These are phyloP conservation scores for Rhodotorula sp. DNA, from an alignment of 1,284 basidiomycete species.

Conservation along the genomic window DNA sequence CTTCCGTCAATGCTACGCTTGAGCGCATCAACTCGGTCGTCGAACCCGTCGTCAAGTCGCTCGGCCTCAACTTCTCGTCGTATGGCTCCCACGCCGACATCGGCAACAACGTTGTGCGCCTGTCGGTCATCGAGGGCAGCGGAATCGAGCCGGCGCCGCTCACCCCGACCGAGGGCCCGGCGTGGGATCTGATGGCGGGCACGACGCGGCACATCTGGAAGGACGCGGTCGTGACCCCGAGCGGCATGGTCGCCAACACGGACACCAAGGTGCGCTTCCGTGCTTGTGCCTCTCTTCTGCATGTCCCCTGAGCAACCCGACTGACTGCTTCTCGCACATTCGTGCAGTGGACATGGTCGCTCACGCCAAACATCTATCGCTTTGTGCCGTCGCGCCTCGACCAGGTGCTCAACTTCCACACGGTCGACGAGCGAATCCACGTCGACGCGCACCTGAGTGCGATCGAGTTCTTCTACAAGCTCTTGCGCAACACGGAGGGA, in stretches of 20 bases:
- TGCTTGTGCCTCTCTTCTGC: no score
- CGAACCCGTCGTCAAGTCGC: conserved; percentile 55
- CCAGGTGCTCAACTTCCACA: conserved; percentile 61
- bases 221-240: conserved; percentile 57
- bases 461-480: conserved; percentile 56
- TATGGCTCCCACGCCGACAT: conserved; percentile 18
- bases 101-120: conserved; percentile 18
- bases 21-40: conserved; percentile 56
- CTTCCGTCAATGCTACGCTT: conserved; percentile 56
- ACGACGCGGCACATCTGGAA: conserved; percentile 56
- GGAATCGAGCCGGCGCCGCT: conserved; percentile 62
- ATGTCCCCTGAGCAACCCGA: no score
- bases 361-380: conserved; percentile 59
- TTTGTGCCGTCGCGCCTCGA: conserved; percentile 54
- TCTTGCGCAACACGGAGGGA: conserved; percentile 54
- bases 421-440: conserved; percentile 58
- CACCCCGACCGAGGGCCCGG: conserved; percentile 55
- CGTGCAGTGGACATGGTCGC: conserved; percentile 50
- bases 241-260: conserved; percentile 57
- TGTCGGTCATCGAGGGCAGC: conserved; percentile 43
- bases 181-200: conserved; percentile 58
- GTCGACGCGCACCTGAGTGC: conserved; percentile 53
- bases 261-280: neutral
- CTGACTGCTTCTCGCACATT: no score
- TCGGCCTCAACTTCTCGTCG: conserved; percentile 61